A percentile compares a stretch with the other conserved stretches of the same genome.
Evolutionary conservation across 23 red algal genomes (phyloP).

Genomic region (Chondrus crispus): DNA sequence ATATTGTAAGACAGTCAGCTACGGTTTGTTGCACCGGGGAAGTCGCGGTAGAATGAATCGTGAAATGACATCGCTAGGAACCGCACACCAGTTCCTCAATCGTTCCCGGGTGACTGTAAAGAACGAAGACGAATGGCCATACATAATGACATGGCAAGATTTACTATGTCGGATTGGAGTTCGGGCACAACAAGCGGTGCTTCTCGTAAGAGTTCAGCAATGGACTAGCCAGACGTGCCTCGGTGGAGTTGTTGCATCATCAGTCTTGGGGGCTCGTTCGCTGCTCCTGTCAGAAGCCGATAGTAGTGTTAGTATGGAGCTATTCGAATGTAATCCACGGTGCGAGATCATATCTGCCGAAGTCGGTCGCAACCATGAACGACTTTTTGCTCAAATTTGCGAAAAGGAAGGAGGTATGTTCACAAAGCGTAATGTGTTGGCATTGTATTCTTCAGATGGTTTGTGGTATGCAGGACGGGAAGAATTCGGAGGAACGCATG

Average conservation of each 20-base stretch:
- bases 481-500: not conserved
- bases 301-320: not conserved
- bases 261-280: not conserved
- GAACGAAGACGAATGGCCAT: slow-evolving; percentile 19
- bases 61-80: not conserved
- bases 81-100: not conserved
- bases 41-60: not conserved
- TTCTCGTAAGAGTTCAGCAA: not conserved
- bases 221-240: not conserved
- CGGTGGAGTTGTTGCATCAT: not conserved
- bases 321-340: no score
- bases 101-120: not conserved
- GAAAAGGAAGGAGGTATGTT: no score
- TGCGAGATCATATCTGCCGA: no score
- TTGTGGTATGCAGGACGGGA: slow-evolving; percentile 31
- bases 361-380: not conserved
- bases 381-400: not conserved
- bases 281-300: not conserved
- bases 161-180: slow-evolving; percentile 31
- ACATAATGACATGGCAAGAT: slow-evolving; percentile 36
- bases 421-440: slow-evolving; percentile 3
- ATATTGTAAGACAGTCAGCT: not conserved
- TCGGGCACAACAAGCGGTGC: slow-evolving; percentile 3
- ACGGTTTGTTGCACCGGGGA: slow-evolving; percentile 12
- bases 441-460: not conserved